Percentiles rank a stretch among this genome's conserved stretches.
Conservation (phyloP, 148 eudicot genomes). For the Amaranthus hypochondriacus region DNA sequence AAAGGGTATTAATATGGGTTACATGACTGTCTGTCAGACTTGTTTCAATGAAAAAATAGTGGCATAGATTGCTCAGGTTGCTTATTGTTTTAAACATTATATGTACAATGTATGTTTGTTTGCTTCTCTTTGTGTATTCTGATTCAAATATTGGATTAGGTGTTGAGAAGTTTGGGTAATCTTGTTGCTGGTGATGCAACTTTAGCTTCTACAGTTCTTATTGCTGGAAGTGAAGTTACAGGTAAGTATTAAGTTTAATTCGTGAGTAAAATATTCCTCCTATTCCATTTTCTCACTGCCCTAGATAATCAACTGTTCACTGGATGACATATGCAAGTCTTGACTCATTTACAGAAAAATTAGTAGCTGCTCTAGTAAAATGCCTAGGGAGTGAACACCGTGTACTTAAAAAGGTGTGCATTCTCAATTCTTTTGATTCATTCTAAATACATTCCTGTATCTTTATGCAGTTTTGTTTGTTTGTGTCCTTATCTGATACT, state of each 20-base stretch:
- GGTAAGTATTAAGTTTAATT: conserved; percentile 38
- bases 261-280: not conserved
- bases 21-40: too few species aligned
- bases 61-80: not conserved
- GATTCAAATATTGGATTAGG: conserved; percentile 31
- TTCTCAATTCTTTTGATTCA: not conserved
- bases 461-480: not conserved
- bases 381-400: conserved; percentile 91
- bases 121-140: not conserved
- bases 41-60: not conserved
- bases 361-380: conserved; percentile 57
- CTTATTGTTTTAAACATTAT: not conserved
- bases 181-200: conserved; percentile 83
- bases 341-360: conserved; percentile 41
- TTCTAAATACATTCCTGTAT: not conserved
- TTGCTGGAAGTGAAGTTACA: conserved; percentile 62
- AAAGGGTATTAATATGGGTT: too few species aligned
- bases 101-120: not conserved
- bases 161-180: conserved; percentile 87
- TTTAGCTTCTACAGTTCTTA: conserved; percentile 47
- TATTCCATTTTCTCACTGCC: not conserved
- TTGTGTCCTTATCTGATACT: not conserved
- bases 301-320: conserved; percentile 1
- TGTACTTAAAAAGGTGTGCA: conserved; percentile 77
- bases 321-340: conserved; percentile 2